phyloP scores from a whole-genome alignment of 768 basidiomycete genomes.

The Lactarius vividus region DNA sequence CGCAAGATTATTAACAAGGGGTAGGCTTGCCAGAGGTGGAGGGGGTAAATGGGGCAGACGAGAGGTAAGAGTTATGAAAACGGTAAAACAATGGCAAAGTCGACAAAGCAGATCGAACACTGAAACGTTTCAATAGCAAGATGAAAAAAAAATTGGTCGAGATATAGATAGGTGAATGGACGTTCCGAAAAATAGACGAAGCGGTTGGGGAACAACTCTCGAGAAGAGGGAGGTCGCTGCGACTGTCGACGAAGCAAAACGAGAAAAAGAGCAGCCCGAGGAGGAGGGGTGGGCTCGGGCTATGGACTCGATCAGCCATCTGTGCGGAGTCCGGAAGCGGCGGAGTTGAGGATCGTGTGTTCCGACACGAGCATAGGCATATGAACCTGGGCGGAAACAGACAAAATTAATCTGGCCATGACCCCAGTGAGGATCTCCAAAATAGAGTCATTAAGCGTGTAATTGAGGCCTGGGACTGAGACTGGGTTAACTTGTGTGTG shows the following conservation, averaged over 20 bases:
- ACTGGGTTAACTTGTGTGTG: conserved; percentile 8
- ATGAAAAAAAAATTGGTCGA: conserved; percentile 30
- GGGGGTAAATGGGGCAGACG: conserved; percentile 33
- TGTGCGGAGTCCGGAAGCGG: conserved; percentile 30
- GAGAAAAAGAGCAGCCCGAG: conserved; percentile 29
- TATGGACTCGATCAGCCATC: conserved; percentile 19
- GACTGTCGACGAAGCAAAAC: conserved; percentile 30
- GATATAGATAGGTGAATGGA: conserved; percentile 31
- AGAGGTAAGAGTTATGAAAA: conserved; percentile 34
- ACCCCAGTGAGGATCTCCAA: conserved; percentile 21
- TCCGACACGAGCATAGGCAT: conserved; percentile 6
- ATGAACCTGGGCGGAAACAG: conserved; percentile 17
- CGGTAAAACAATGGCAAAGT: conserved; percentile 34
- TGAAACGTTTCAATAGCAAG: conserved; percentile 36
- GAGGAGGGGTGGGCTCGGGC: conserved; percentile 33
- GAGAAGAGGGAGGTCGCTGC: conserved; percentile 3
- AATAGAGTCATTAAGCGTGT: conserved; percentile 7
- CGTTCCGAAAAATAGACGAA: conserved; percentile 27
- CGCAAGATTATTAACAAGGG: conserved; percentile 12
- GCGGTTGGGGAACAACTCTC: not conserved
- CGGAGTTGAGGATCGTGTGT: conserved; percentile 26
- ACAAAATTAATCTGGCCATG: conserved; percentile 18
- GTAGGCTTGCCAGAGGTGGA: not conserved
- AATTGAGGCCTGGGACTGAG: conserved; percentile 1
- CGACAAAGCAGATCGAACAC: conserved; percentile 35